These are phyloP conservation scores for Vitis cinerea DNA, from an alignment of 164 flowering plant species.

Conservation along the genomic window DNA sequence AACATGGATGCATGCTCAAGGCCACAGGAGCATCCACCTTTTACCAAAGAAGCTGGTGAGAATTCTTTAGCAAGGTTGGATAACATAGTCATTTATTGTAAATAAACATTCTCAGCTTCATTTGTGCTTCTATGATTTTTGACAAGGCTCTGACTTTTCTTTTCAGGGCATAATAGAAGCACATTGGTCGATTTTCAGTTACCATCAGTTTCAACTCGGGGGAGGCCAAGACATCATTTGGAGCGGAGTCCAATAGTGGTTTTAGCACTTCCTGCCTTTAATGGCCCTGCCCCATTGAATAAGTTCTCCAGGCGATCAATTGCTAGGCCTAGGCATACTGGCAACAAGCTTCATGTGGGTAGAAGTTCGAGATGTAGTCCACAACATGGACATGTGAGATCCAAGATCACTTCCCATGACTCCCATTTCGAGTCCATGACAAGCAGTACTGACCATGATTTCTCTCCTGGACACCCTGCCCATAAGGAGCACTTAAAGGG, in stretches of 20 bases:
- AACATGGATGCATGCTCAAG: constrained; percentile 7
- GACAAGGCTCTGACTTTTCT: background rate
- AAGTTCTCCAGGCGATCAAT: constrained; percentile 9
- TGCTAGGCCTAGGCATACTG: constrained; percentile 6
- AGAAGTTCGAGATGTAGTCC: constrained; percentile 1
- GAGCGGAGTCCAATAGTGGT: constrained; percentile 19
- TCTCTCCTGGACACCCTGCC: background rate
- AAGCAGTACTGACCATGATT: constrained; percentile 2
- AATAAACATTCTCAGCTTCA: background rate
- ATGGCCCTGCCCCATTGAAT: background rate
- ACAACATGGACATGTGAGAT: background rate
- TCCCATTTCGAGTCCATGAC: background rate
- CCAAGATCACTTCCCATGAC: background rate
- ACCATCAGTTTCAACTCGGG: constrained; percentile 4
- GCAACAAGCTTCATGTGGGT: background rate
- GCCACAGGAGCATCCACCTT: background rate
- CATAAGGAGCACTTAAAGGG: background rate
- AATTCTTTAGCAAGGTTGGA: background rate
- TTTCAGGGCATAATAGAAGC: constrained; percentile 12
- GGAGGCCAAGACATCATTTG: constrained; percentile 3
- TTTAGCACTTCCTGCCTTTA: constrained; percentile 40
- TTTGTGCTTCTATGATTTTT: background rate
- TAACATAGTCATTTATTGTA: background rate
- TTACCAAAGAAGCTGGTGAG: constrained; percentile 16
- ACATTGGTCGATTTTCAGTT: background rate